Base-by-base conservation (phyloP, 192 early-diverging fungal genomes). In the Podila epigama region DNA sequence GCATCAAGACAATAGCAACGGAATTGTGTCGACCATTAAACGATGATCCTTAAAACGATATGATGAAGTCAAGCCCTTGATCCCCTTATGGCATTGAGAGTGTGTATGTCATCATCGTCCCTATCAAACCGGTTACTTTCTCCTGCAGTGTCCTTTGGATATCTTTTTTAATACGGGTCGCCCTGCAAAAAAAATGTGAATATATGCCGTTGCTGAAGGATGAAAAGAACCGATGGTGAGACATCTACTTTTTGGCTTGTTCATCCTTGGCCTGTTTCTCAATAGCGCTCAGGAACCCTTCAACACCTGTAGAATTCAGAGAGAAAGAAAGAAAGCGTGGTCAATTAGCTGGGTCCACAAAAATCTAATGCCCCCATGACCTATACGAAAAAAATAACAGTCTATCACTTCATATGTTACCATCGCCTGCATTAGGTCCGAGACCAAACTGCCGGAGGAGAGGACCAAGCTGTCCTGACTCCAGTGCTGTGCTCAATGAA, bases 381-480 rank as follows among this genome's bases (percentile, higher is more conserved):
- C 32, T 13, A 27, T 10, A 4, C 20, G 29, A 33, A 60, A 37
- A 16, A 42, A 2, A 27, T 32, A 37, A 5, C 40, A 36, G 34
- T 29, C 58, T 8, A 59, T 29, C 1, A 8, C 32, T 18, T 31
- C 32, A 18, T 42, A 27, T 27, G 52, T 58, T 78, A 83, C 84
- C 70, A 63, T 69, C 69, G 2, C 83, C 85, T 32, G 85, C 81
- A 36, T 83, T 82, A 5, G 83, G 58, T 64, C 84, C 83, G 15
- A 87, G 52, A 3, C 85, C 85, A 25, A 87, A 77, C 52, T 84
- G 81, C 37, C 75, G 71, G 68, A 84, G 52, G 1, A 87, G 50
- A 12, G 85, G 83, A 1, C 85, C 83, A n/a, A 87, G 61, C 59
- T 87, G 83, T 7, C 85, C 85, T 12, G 83, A 83, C 58, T 83